phyloP scores from a whole-genome alignment of 116 monocot species.

The Trichopus zeylanicus region DNA sequence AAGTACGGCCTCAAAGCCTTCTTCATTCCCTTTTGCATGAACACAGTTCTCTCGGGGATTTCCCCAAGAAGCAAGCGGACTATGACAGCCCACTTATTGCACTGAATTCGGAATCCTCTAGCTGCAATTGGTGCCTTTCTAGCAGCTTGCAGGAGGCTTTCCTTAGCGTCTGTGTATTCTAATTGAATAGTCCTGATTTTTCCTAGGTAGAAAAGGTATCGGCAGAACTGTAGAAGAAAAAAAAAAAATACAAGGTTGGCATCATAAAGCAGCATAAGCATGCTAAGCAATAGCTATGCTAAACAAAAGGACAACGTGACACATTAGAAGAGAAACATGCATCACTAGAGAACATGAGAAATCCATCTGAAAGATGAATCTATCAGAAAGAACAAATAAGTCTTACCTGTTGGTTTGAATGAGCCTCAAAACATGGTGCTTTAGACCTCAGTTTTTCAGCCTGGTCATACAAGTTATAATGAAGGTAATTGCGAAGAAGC shows the following conservation, averaged over 20 bases:
- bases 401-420: constrained; percentile 78
- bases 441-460: constrained; percentile 92
- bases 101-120: constrained; percentile 72
- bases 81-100: constrained; percentile 91
- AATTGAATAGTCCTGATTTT: constrained; percentile 91
- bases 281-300: background rate
- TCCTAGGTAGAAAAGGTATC: constrained; percentile 82
- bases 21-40: constrained; percentile 98
- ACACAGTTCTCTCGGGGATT: constrained; percentile 91
- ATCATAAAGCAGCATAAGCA: background rate
- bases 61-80: constrained; percentile 84
- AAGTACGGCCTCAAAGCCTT: constrained; percentile 74
- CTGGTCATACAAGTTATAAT: constrained; percentile 88
- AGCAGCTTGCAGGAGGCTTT: constrained; percentile 85
- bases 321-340: background rate
- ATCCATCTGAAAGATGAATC: background rate
- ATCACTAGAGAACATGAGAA: background rate
- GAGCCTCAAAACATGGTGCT: constrained; percentile 90
- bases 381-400: background rate
- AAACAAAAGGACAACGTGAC: background rate
- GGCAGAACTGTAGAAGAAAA: constrained; percentile 46
- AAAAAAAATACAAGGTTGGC: constrained; percentile 10
- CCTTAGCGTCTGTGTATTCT: constrained; percentile 91
- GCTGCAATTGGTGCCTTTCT: constrained; percentile 79
- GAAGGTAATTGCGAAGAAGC: constrained; percentile 89